Evolutionary conservation across 305 asterid species (phyloP), one percentile per base, ranked within the genome.

Genomic region (Andrographis paniculata): DNA sequence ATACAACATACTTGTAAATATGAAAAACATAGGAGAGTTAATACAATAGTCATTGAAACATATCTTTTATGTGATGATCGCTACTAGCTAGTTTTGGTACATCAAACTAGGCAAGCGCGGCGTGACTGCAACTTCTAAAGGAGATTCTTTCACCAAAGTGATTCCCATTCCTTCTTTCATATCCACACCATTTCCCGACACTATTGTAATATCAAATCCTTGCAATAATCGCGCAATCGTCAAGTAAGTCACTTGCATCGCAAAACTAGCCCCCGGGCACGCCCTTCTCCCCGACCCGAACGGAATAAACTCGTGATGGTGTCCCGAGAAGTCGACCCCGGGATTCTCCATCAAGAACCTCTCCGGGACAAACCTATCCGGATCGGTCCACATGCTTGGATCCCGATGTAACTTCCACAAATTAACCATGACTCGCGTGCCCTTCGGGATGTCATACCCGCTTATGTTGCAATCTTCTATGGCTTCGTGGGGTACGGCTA

Each of bases 371-470:
- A 77, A 73, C 23, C 59, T 53, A 20, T 56, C 28, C 0, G 78
- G 77, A 0, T 77, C 59, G 1, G 52, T 9, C 83, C 82, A 80
- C 5, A 72, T 16, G n/a, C 45, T 23, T 5, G 80, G 69, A 52
- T 74, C 86, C 1, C 86, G 43, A 21, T 80, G 91, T 20, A 80
- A 31, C 51, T 72, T 80, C 83, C 82, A 69, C 4, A 74, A 7
- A 33, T 77, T 80, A 1, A 62, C 68, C 15, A 71, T 9, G 17
- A 79, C 15, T 1, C 72, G 72, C 15, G 89, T 68, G 15, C 76
- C 80, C 33, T 74, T 71, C 0, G 68, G 68, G 36, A 76, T 38
- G 12, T 19, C 59, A 13, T 61, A 64, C 4, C 61, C 6, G 10
- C 33, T 28, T 28, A 79, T 39, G 13, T 13, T 14, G 12, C 84